Conservation (phyloP, 257 asterid genomes). For the Nicotiana paniculata region DNA sequence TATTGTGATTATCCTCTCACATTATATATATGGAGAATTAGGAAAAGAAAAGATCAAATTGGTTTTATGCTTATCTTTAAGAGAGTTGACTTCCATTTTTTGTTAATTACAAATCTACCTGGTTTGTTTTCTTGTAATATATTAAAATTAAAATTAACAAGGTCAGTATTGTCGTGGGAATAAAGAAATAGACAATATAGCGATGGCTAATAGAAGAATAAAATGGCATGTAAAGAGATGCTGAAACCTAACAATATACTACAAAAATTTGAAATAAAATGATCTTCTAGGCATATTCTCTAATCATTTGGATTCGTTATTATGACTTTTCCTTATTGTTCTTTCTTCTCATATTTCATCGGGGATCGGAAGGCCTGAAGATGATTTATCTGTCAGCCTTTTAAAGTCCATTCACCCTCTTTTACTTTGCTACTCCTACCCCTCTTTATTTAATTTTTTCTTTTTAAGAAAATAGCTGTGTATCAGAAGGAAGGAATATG, state of each 20-base stretch:
- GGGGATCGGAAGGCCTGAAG: not conserved
- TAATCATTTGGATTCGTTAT: not conserved
- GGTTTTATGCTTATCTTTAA: not conserved
- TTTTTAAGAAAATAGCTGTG: too few species aligned
- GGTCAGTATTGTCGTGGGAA: not conserved
- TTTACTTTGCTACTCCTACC: too few species aligned
- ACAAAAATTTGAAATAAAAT: not conserved
- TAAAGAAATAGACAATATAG: not conserved
- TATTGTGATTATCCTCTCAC: too few species aligned
- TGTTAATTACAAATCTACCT: not conserved
- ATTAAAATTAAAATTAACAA: not conserved
- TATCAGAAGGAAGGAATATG: too few species aligned
- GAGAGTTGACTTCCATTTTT: conserved; percentile 1
- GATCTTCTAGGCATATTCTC: not conserved
- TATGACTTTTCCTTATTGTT: not conserved
- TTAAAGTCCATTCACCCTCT: too few species aligned
- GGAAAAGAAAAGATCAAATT: too few species aligned
- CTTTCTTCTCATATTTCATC: not conserved
- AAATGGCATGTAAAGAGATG: conserved; percentile 6
- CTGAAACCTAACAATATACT: not conserved
- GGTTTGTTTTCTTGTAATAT: not conserved
- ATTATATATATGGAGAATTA: too few species aligned
- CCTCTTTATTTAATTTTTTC: too few species aligned
- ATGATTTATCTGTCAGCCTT: too few species aligned
- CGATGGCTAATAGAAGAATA: conserved; percentile 5